Base-by-base conservation (phyloP, 192 early-diverging fungal species). In the Rhizophagus prolifer region DNA sequence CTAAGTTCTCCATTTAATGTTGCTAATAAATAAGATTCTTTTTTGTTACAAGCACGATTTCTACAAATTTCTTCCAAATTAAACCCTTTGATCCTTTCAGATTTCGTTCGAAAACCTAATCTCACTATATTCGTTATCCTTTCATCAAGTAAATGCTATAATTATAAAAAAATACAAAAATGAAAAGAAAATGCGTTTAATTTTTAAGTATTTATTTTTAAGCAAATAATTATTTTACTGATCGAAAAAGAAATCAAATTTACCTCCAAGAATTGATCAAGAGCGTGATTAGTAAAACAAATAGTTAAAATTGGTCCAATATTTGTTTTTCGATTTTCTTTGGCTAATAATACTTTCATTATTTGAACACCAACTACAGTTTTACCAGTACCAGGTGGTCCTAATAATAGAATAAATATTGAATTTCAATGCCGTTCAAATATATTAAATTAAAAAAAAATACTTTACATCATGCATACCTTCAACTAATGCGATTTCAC, bases 401-500 rank as follows among this genome's bases (percentile, higher is more conserved):
- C 41, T 44, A 44, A 12, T 2, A 44, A 44, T 12, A 44, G 41
- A 44, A 4, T 44, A 44, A 44, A 44, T 0, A 12, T 38, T 38
- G 7, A 0, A 31, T 36, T 38, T 38, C 7, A 38, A 38, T 5
- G 0, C 6, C 36, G 36, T 38, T 38, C 36, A 38, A 38, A n/a
- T 8, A 38, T 38, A 34, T 34, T 34, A 34, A 31, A 31, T 2
- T 2, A 31, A 2, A 31, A 31, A 31, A 31, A 31, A 31, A 34
- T 34, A 34, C 2, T 1, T 5, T 38, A 44, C 1, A 44, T 44
- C 9, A 44, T 44, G 4, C 9, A 12, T 44, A 41, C 86, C 84
- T 74, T 88, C 87, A 70, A 91, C 87, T 4, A 87, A 70, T 1
- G 85, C 82, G 14, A 91, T 74, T 75, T 88, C 87, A 14, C 81